Percentiles rank a stretch among this genome's conserved stretches.
These are phyloP conservation scores for Oryza coarctata DNA, from an alignment of 176 grass and related monocot species.

Conservation along the genomic window DNA sequence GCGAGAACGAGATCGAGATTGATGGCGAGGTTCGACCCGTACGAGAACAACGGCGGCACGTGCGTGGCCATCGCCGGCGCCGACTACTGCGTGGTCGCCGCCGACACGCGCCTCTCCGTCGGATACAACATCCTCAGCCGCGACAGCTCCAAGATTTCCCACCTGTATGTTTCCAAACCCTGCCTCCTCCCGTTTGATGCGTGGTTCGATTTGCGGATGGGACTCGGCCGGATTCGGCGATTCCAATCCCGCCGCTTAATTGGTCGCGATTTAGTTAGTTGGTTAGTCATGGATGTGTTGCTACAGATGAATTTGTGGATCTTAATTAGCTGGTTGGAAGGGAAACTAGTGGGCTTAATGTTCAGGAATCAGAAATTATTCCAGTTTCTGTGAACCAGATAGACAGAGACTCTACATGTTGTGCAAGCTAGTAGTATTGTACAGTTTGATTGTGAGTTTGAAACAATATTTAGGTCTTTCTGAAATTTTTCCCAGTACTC, in stretches of 20 bases:
- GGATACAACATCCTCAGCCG: constrained; percentile 77
- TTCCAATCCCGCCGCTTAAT: not conserved
- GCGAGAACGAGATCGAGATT: not conserved
- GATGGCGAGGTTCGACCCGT: constrained; percentile 46
- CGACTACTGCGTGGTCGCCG: constrained; percentile 86
- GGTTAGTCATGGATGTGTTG: not conserved
- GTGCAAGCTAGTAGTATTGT: not conserved
- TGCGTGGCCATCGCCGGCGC: constrained; percentile 81
- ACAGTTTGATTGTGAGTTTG: not conserved
- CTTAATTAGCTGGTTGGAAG: not conserved
- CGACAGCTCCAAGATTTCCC: constrained; percentile 73
- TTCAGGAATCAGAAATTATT: not conserved
- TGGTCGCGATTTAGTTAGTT: not conserved
- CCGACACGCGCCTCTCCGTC: constrained; percentile 76
- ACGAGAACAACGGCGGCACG: constrained; percentile 67
- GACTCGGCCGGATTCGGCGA: not conserved
- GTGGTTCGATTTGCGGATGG: not conserved
- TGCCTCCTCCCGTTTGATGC: not conserved
- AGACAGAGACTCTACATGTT: not conserved
- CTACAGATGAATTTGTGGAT: not conserved
- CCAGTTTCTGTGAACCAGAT: not conserved
- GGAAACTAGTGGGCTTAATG: not conserved
- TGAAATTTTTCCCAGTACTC: not conserved
- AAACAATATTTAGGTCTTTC: not conserved
- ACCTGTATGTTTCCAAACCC: constrained; percentile 44